phyloP scores from a whole-genome alignment of 2,329 filamentous ascomycete genomes.

The Coniochaeta sp. region DNA sequence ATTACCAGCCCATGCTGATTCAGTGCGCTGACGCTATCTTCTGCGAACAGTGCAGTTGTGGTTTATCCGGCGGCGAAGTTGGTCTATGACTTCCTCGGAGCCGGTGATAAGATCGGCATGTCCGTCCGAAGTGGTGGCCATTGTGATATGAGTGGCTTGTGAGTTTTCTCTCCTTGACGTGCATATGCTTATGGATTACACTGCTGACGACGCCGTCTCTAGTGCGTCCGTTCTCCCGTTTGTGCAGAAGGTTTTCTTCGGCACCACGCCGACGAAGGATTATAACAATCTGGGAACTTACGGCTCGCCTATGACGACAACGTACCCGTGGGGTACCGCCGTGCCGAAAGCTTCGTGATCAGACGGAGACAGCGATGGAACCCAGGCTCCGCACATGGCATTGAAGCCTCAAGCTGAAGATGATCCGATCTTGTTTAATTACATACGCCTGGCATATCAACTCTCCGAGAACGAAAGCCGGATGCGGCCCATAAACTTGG shows the following conservation, averaged over 20 bases:
- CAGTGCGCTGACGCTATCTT: background rate
- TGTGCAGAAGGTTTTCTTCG: slow-evolving; percentile 39
- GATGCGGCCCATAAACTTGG: no score
- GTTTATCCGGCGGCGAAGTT: slow-evolving; percentile 43
- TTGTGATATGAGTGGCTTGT: slow-evolving; percentile 42
- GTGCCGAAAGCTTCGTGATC: slow-evolving; percentile 20
- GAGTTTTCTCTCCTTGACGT: slow-evolving; percentile 16
- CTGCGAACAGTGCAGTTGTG: slow-evolving; percentile 27
- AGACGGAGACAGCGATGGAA: no score
- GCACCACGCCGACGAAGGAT: slow-evolving; percentile 35
- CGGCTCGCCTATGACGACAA: slow-evolving; percentile 33
- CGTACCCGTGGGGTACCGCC: slow-evolving; percentile 37
- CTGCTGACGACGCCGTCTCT: slow-evolving; percentile 9
- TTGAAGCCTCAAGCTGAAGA: no score
- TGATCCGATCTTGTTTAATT: no score
- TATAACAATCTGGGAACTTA: slow-evolving; percentile 36
- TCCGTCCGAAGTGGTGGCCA: slow-evolving; percentile 38
- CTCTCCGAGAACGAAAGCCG: no score
- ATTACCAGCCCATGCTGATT: background rate
- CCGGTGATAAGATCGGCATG: slow-evolving; percentile 40
- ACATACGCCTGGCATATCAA: no score
- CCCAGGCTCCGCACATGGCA: no score
- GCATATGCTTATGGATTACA: background rate
- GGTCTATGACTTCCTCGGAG: slow-evolving; percentile 49
- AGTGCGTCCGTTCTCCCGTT: slow-evolving; percentile 39